These are phyloP conservation scores for Carex kokanica DNA, from an alignment of 176 grass and related monocot species.

Conservation along the genomic window DNA sequence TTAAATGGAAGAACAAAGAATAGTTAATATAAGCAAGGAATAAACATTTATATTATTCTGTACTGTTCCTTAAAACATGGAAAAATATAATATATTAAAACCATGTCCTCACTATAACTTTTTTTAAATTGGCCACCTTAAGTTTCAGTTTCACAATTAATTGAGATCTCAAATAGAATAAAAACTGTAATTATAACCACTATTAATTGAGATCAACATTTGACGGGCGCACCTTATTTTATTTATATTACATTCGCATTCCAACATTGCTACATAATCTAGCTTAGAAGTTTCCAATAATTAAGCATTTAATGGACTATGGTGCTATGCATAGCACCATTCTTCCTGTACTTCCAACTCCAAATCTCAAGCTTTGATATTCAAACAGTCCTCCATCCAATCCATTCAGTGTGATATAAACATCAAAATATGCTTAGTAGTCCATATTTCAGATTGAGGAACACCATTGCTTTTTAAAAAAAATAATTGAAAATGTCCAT, in stretches of 20 bases:
- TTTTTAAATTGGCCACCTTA: background rate
- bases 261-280: background rate
- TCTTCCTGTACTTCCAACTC: background rate
- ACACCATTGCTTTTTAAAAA: background rate
- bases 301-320: background rate
- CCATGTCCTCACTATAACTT: no score
- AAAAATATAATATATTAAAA: background rate
- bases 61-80: background rate
- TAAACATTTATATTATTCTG: background rate
- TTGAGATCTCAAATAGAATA: background rate
- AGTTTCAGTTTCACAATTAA: background rate
- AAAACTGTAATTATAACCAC: background rate
- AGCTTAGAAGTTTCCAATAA: background rate
- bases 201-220: background rate
- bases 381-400: background rate
- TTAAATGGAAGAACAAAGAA: conserved; percentile 2
- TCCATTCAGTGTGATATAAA: background rate
- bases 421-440: background rate
- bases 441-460: background rate
- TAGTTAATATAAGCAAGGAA: background rate
- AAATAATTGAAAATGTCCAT: background rate
- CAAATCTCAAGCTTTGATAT: background rate
- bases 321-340: background rate
- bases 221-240: background rate
- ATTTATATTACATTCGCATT: background rate